Conservation (phyloP, 768 basidiomycete species). For the Imleria badia region DNA sequence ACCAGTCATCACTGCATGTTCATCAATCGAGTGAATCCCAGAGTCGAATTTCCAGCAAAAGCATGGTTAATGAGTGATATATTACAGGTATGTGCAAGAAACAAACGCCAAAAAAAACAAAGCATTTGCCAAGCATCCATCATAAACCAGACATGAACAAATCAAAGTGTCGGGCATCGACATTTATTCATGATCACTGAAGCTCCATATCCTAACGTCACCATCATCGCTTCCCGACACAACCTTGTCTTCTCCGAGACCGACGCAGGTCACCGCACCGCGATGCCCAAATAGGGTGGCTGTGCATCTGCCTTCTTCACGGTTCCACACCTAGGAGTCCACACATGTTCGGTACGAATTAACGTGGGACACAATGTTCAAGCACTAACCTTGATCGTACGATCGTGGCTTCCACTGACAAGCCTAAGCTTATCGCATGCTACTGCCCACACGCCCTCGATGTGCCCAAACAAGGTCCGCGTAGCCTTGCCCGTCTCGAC, state of each 20-base stretch:
- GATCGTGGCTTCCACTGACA: constrained; percentile 92
- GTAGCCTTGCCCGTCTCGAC: constrained; percentile 78
- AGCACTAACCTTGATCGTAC: constrained; percentile 85
- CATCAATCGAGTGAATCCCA: no score
- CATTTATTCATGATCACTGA: constrained; percentile 36
- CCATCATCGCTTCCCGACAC: constrained; percentile 96
- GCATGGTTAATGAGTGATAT: constrained; percentile 4
- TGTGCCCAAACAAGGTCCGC: constrained; percentile 92
- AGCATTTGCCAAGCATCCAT: no score
- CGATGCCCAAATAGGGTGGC: constrained; percentile 92
- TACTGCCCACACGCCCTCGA: constrained; percentile 97
- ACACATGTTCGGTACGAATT: background rate
- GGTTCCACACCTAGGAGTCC: constrained; percentile 77
- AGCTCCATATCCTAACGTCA: constrained; percentile 83
- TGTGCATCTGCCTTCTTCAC: constrained; percentile 83
- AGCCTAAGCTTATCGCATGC: constrained; percentile 89
- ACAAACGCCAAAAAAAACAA: background rate
- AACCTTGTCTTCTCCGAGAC: constrained; percentile 91
- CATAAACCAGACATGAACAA: background rate
- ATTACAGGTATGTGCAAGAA: background rate
- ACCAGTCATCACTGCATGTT: background rate
- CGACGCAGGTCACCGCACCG: constrained; percentile 89
- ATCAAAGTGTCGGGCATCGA: background rate
- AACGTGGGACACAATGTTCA: constrained; percentile 2
- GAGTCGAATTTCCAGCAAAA: background rate